Evolutionary conservation across 768 basidiomycete genomes (phyloP), one percentile per base, ranked within the genome.

Genomic region (Psilocybe cubensis): DNA sequence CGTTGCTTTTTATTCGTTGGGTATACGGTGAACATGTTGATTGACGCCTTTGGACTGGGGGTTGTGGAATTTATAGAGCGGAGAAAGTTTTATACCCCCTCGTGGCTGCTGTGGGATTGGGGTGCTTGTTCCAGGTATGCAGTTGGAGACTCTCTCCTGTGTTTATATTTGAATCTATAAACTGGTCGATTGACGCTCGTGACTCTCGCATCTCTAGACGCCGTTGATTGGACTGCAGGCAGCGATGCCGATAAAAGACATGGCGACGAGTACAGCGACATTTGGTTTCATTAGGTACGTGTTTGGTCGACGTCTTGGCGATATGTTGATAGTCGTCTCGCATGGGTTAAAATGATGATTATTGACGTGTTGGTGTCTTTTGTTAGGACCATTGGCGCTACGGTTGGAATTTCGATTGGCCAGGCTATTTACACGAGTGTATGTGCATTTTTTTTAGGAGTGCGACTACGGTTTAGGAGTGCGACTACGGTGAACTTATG

Each of bases 231-330:
- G 79, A 12, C 72, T 94, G 12, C 92, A 94, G 72, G 90, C 91
- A 1, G 87, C 92, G 0, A 95, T 95, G 92, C 93, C 93, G 0
- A 65, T 91, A 14, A 87, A 85, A 63, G 91, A 94, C 61, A 92
- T 94, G 91, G 91, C 92, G 2, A 92, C 92, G 1, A 85, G 84
- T 52, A 92, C 92, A 0, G 76, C 82, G 1, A 84, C 85, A 0
- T 89, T 88, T 65, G 82, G 83, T 20, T 87, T 94, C 66, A 74
- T 94, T 60, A 80, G 88, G 84, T 86, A 67, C 27, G 72, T 55
- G 17, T 18, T 4, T 25, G 24, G n/a, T n/a, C n/a, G n/a, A n/a
- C 51, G 24, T 31, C 43, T 47, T 28, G 3, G 43, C n/a, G n/a
- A n/a, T n/a, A n/a, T n/a, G n/a, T n/a, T n/a, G n/a, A n/a, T n/a